phyloP scores from a whole-genome alignment of 2,329 filamentous ascomycete species.

The Ophiosphaerella narmari region DNA sequence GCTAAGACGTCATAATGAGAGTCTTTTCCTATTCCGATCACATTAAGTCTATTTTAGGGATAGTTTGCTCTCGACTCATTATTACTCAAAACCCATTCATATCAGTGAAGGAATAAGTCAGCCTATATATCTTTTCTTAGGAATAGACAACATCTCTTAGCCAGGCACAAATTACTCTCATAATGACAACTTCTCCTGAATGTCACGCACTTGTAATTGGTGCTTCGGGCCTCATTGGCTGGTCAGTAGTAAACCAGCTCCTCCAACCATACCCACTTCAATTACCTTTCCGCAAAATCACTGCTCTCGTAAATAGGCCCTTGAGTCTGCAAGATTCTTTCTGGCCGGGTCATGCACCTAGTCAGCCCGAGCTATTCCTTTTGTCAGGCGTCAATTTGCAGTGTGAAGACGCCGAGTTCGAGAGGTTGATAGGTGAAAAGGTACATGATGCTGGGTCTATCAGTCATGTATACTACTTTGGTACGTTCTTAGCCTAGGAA shows the following conservation, averaged over 20 bases:
- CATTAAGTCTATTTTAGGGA: too few species aligned
- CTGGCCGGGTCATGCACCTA: slow-evolving; percentile 35
- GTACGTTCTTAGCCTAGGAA: slow-evolving; percentile 15
- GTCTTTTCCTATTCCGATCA: too few species aligned
- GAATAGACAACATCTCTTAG: too few species aligned
- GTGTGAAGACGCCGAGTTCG: slow-evolving; percentile 20
- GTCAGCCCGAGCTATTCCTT: slow-evolving; percentile 28
- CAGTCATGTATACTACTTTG: slow-evolving; percentile 47
- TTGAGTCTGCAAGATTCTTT: slow-evolving; percentile 37
- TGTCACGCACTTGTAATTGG: slow-evolving; percentile 48
- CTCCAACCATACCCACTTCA: slow-evolving; percentile 39
- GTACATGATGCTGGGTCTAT: slow-evolving; percentile 33
- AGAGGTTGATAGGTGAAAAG: slow-evolving; percentile 28
- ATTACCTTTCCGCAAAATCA: slow-evolving; percentile 41
- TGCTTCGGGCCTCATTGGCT: slow-evolving; percentile 49
- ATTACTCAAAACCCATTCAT: too few species aligned
- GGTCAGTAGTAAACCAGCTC: slow-evolving; percentile 47
- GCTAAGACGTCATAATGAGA: too few species aligned
- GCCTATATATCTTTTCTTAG: too few species aligned
- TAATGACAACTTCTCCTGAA: neutral
- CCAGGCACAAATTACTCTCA: neutral
- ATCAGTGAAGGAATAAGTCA: too few species aligned
- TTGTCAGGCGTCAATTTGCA: slow-evolving; percentile 43
- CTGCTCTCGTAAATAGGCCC: slow-evolving; percentile 46
- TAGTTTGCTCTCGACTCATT: too few species aligned